Base-by-base conservation (phyloP, 2,329 filamentous ascomycete genomes). In the Aureobasidium melanogenum region DNA sequence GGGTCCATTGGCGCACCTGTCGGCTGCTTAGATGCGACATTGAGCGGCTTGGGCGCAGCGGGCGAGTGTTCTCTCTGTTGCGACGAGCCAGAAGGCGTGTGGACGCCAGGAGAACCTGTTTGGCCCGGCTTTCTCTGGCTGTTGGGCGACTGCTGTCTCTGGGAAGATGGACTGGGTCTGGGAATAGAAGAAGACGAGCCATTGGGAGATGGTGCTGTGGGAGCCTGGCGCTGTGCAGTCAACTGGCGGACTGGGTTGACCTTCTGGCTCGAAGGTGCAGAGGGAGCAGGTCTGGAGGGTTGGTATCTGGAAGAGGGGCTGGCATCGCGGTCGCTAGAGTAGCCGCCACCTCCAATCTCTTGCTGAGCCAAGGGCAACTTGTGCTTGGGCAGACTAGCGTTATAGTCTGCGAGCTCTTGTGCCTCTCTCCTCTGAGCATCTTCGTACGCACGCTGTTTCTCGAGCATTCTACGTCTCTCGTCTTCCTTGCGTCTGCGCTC, bases 291-390 rank as follows among this genome's bases (percentile, higher is more conserved):
- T 69, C 93, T 84, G 58, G 85, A 86, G 4, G 93, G 91, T 72
- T 96, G 96, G 75, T 91, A 97, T 64, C 91, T 84, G 67, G 86
- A 84, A 15, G 81, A 72, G 24, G 74, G 75, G 60, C 75, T 77
- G n/a, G 72, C 65, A 63, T 78, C 78, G 63, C 75, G 68, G 38
- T 72, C 65, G 47, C 79, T 76, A 64, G 81, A 79, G 41, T 84
- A 81, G 55, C 44, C 38, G 6, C 55, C 55, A 64, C 84, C 88
- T 62, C 89, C 90, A 67, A 97, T 77, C 73, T 97, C 94, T 75
- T 97, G 92, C 73, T 97, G 90, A 34, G 92, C 91, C 66, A 94
- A 70, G 2, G 90, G 89, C 12, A 86, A 77, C 71, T 89, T 90
- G 65, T 82, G 86, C 78, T 96, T 88, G 34, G 91, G 93, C 63